A percentile compares a stretch with the other conserved stretches of the same genome.
Evolutionary conservation across 129 eudicot species (phyloP).

Genomic region (Pseudognaphalium luteoalbum): DNA sequence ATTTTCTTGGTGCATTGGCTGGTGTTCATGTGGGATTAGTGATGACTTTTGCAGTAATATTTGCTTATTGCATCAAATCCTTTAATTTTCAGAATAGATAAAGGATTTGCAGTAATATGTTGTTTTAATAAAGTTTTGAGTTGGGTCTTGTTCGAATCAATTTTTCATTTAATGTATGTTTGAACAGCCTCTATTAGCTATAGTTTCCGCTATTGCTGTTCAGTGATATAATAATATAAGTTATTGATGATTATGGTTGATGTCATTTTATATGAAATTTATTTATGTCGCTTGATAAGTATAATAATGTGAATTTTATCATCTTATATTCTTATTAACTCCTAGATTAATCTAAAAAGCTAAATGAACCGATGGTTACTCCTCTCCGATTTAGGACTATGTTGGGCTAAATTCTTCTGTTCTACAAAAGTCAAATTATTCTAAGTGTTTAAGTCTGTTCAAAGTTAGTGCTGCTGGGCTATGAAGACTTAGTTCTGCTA

Average conservation of each 20-base stretch:
- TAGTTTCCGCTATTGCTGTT: background rate
- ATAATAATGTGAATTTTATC: background rate
- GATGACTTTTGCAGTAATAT: conserved; percentile 25
- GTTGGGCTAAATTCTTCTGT: no score
- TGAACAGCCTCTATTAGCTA: background rate
- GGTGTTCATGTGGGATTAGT: conserved; percentile 36
- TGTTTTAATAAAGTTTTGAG: background rate
- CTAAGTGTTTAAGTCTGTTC: no score
- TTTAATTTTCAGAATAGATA: conserved; percentile 47
- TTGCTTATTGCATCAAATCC: conserved; percentile 38
- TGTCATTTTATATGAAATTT: background rate
- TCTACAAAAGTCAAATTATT: no score
- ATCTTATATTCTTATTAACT: no score
- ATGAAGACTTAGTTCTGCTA: no score
- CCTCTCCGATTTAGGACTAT: no score
- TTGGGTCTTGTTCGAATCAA: background rate
- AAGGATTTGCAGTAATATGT: background rate
- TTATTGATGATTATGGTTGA: background rate
- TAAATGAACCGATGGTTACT: no score
- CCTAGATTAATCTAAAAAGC: no score
- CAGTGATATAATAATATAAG: background rate
- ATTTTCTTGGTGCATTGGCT: conserved; percentile 40
- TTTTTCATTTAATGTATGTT: background rate
- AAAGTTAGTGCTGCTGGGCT: no score
- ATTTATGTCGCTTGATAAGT: background rate